A percentile compares a stretch with the other conserved stretches of the same genome.
Conservation (phyloP, 2,329 filamentous ascomycete genomes). For the Fusarium sp. region DNA sequence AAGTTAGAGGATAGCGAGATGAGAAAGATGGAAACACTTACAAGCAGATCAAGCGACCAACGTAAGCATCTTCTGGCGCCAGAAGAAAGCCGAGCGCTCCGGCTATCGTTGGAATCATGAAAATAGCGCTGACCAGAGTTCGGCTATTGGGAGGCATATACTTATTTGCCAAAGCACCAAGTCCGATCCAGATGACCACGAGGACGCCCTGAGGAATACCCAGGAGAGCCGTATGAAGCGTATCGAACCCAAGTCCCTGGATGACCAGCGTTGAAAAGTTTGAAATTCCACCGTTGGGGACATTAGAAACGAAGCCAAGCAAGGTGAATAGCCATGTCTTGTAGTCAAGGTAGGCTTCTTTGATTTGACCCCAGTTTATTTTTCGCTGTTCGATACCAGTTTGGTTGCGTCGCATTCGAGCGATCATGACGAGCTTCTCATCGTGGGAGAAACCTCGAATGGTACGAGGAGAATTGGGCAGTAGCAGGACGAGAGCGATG, state of each 20-base stretch:
- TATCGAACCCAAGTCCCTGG: slow-evolving; percentile 65
- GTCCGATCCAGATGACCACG: slow-evolving; percentile 56
- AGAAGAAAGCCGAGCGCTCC: slow-evolving; percentile 69
- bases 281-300: slow-evolving; percentile 69
- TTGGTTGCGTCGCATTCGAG: slow-evolving; percentile 66
- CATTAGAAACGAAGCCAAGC: slow-evolving; percentile 64
- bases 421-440: slow-evolving; percentile 66
- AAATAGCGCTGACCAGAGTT: slow-evolving; percentile 65
- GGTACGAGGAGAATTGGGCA: slow-evolving; percentile 69
- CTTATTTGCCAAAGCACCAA: slow-evolving; percentile 53
- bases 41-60: slow-evolving; percentile 68
- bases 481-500: slow-evolving; percentile 65
- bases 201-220: slow-evolving; percentile 54
- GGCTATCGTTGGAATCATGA: slow-evolving; percentile 69
- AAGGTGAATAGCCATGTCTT: slow-evolving; percentile 70
- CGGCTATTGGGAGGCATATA: slow-evolving; percentile 60
- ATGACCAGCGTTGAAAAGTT: slow-evolving; percentile 73
- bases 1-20: not conserved
- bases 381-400: slow-evolving; percentile 69
- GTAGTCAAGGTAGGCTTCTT: slow-evolving; percentile 67
- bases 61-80: slow-evolving; percentile 60
- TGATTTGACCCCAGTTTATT: slow-evolving; percentile 65
- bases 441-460: slow-evolving; percentile 62
- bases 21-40: slow-evolving; percentile 33
- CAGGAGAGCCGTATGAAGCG: slow-evolving; percentile 52